phyloP scores from a whole-genome alignment of 2,329 filamentous ascomycete genomes.

The Penicillium sclerotiorum region DNA sequence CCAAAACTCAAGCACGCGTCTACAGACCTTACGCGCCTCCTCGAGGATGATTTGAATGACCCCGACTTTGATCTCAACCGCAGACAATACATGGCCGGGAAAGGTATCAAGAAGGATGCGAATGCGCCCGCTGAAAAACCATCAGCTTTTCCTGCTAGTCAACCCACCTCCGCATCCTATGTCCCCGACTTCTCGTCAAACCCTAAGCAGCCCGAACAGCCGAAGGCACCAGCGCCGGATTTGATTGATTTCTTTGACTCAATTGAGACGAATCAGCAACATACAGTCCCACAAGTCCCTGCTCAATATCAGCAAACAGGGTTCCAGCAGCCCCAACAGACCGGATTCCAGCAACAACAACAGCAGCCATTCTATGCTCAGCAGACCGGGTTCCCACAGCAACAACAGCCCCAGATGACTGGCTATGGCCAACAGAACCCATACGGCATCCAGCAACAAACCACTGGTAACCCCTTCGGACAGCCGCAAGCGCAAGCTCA shows the following conservation, averaged over 20 bases:
- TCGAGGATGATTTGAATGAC: conserved; percentile 94
- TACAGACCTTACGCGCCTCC: conserved; percentile 81
- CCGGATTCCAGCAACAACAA: not conserved
- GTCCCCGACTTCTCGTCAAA: no score
- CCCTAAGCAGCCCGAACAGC: conserved; percentile 34
- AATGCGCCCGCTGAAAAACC: conserved; percentile 13
- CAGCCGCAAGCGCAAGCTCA: conserved; percentile 40
- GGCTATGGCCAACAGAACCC: conserved; percentile 38
- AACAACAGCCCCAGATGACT: conserved; percentile 35
- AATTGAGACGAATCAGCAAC: conserved; percentile 84
- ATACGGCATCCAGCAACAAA: conserved; percentile 31
- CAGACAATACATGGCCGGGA: conserved; percentile 86
- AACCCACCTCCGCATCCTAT: conserved; percentile 26
- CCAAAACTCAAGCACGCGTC: conserved; percentile 97
- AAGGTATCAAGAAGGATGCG: conserved; percentile 67
- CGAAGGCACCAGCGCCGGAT: conserved; percentile 59
- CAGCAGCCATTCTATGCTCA: conserved; percentile 41
- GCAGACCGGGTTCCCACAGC: conserved; percentile 41
- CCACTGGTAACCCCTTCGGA: conserved; percentile 31
- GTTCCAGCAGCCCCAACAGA: conserved; percentile 34
- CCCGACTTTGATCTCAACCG: conserved; percentile 93
- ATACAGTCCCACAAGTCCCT: conserved; percentile 55
- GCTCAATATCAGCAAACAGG: conserved; percentile 41
- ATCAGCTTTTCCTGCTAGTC: conserved; percentile 28
- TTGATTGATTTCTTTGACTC: conserved; percentile 94